Base-by-base conservation (phyloP, 495 filamentous ascomycete species). In the Trypethelium eluteriae region DNA sequence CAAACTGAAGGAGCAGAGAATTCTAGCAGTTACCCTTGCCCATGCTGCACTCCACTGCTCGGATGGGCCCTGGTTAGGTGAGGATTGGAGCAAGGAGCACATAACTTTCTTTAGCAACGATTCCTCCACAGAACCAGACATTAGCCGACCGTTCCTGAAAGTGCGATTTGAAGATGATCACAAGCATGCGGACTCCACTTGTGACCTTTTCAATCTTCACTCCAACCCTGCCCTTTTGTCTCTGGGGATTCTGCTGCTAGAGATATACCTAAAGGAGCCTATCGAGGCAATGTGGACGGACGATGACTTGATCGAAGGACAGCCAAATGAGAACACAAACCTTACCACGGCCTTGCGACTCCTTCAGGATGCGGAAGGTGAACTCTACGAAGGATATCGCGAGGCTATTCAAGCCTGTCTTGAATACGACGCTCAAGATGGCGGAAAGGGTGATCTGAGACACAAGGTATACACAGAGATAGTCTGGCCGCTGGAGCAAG, bases 61-160 rank as follows among this genome's bases (percentile, higher is more conserved):
- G 35, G 65, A 67, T 18, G 32, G 59, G 14, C 65, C 65, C 16
- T 67, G 65, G 65, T 10, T 67, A 2, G 10, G 59, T 1, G 32
- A 64, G 9, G 62, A 47, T 16, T 67, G 65, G 65, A 49, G 32
- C 65, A 67, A 67, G 38, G 59, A 67, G 12, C 65, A 67, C 49
- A 64, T 67, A 53, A 32, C 59, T 18, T 67, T 67, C 61, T 67
- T 67, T 39, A 64, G n/a, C 65, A 49, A 32, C 25, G 14, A 35
- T 34, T 14, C 41, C 14, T 35, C 16, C 4, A 14, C 3, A 18
- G 18, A 25, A 1, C 25, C n/a, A 11, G 62, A 63, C 38, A 11
- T 63, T 1, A 63, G 32, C 38, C 62, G 34, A 7, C 41, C 41
- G 7, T 44, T 7, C 7, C 14, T 44, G 1, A 44, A 44, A 14